A percentile compares a stretch with the other conserved stretches of the same genome.
Conservation (phyloP, 2,329 filamentous ascomycete species). For the Sclerotinia minor region DNA sequence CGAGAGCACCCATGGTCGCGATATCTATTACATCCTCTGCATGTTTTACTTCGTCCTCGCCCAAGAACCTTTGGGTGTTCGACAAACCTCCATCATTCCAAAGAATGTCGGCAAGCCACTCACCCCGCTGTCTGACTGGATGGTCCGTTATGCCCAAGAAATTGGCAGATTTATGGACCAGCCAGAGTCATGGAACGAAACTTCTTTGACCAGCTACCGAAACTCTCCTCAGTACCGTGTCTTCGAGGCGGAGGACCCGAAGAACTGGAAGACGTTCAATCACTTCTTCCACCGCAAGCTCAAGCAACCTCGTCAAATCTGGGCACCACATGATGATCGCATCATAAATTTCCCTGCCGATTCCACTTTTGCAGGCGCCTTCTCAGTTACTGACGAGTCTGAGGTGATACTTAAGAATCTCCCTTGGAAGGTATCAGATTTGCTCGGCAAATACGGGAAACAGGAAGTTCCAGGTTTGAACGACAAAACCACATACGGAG, state of each 20-base stretch:
- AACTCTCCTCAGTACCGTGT: slow-evolving; percentile 41
- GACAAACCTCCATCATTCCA: slow-evolving; percentile 41
- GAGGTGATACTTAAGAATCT: slow-evolving; percentile 44
- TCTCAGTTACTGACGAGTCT: slow-evolving; percentile 35
- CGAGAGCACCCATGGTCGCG: slow-evolving; percentile 42
- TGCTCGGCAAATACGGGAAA: slow-evolving; percentile 36
- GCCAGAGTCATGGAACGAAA: slow-evolving; percentile 40
- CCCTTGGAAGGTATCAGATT: slow-evolving; percentile 43
- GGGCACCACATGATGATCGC: slow-evolving; percentile 42
- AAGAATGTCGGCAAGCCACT: slow-evolving; percentile 38
- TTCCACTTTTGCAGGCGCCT: slow-evolving; percentile 41
- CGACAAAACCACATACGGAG: slow-evolving; percentile 39
- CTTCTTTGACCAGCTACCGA: slow-evolving; percentile 42
- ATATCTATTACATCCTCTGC: slow-evolving; percentile 44
- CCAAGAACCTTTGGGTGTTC: slow-evolving; percentile 40
- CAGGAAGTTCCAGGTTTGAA: background rate
- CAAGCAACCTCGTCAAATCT: slow-evolving; percentile 43
- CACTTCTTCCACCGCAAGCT: slow-evolving; percentile 45
- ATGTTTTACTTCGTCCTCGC: slow-evolving; percentile 47
- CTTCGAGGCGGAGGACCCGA: slow-evolving; percentile 42
- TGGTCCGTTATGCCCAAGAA: slow-evolving; percentile 44
- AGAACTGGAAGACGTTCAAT: slow-evolving; percentile 45
- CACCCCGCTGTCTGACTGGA: slow-evolving; percentile 44
- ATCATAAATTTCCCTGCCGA: slow-evolving; percentile 47
- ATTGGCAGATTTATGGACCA: slow-evolving; percentile 44